A percentile compares a stretch with the other conserved stretches of the same genome.
Conservation (phyloP, 192 early-diverging fungal species). For the Spinellus fusiger region DNA sequence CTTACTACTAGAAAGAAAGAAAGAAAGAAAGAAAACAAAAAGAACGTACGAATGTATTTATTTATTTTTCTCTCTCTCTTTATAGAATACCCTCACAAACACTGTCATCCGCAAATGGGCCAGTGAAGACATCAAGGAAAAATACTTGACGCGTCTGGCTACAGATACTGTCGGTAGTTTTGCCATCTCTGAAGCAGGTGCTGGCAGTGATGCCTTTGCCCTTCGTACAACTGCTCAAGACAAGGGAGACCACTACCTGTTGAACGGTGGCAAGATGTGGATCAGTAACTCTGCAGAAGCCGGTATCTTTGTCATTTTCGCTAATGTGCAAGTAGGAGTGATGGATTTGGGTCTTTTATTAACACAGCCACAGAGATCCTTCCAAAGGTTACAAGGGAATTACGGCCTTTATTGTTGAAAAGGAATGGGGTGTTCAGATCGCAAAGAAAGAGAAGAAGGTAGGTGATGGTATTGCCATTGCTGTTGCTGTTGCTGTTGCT, state of each 20-base stretch:
- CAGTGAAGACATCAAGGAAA: conserved; percentile 61
- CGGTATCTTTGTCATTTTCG: conserved; percentile 58
- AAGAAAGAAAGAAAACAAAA: no score
- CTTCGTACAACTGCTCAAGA: conserved; percentile 84
- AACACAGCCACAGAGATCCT: conserved; percentile 60
- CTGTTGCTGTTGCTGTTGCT: background rate
- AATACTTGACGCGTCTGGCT: conserved; percentile 79
- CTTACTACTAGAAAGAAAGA: background rate
- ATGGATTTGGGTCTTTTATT: background rate
- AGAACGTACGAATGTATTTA: conserved; percentile 1
- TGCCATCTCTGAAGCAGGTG: conserved; percentile 74
- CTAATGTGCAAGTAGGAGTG: conserved; percentile 15
- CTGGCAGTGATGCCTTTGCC: conserved; percentile 93
- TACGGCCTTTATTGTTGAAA: conserved; percentile 94
- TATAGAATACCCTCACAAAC: conserved; percentile 91
- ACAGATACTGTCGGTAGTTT: conserved; percentile 49
- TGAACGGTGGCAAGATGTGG: conserved; percentile 90
- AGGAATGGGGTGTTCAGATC: conserved; percentile 84
- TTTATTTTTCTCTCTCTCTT: conserved; percentile 57
- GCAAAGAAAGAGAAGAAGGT: conserved; percentile 96
- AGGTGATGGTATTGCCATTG: background rate
- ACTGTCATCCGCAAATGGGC: conserved; percentile 84
- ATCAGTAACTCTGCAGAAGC: conserved; percentile 93
- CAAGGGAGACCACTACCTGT: conserved; percentile 81
- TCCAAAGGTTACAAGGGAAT: conserved; percentile 94